Evolutionary conservation across 2,329 filamentous ascomycete species (phyloP).

Genomic region (Colletotrichum chlorophyti): DNA sequence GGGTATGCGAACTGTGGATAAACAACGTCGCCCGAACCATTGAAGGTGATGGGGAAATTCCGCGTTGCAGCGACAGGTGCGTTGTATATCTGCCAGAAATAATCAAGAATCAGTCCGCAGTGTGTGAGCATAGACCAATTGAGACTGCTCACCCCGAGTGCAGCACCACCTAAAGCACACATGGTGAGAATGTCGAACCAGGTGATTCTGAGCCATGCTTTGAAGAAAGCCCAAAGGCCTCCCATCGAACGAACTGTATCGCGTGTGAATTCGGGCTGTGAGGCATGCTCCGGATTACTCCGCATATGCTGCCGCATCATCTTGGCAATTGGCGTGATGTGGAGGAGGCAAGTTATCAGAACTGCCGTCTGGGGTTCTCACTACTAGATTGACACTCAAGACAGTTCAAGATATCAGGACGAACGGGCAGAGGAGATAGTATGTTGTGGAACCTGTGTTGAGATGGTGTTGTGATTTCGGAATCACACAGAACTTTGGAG

Average conservation of each 20-base stretch:
- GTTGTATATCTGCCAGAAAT: slow-evolving; percentile 52
- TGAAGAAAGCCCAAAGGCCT: not conserved
- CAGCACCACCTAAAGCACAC: slow-evolving; percentile 55
- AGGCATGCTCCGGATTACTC: not conserved
- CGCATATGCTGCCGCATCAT: not conserved
- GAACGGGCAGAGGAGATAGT: too few species aligned
- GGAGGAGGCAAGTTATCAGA: not conserved
- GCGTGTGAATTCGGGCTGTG: slow-evolving; percentile 7
- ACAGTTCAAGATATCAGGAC: too few species aligned
- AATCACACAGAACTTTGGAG: not conserved
- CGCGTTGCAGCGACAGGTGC: slow-evolving; percentile 61
- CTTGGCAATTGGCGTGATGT: not conserved
- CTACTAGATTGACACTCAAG: too few species aligned
- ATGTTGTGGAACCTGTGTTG: too few species aligned
- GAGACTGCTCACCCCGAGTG: slow-evolving; percentile 34
- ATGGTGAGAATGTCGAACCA: slow-evolving; percentile 68
- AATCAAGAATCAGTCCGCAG: not conserved
- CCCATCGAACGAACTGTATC: slow-evolving; percentile 9
- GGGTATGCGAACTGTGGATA: slow-evolving; percentile 71
- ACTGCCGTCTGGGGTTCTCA: too few species aligned
- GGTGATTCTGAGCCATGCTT: slow-evolving; percentile 60
- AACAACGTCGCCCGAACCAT: slow-evolving; percentile 64
- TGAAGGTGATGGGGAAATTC: slow-evolving; percentile 68
- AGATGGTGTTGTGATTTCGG: too few species aligned
- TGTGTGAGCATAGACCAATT: slow-evolving; percentile 35